Base-by-base conservation (phyloP, 306 rosid genomes). In the Inga laurina region DNA sequence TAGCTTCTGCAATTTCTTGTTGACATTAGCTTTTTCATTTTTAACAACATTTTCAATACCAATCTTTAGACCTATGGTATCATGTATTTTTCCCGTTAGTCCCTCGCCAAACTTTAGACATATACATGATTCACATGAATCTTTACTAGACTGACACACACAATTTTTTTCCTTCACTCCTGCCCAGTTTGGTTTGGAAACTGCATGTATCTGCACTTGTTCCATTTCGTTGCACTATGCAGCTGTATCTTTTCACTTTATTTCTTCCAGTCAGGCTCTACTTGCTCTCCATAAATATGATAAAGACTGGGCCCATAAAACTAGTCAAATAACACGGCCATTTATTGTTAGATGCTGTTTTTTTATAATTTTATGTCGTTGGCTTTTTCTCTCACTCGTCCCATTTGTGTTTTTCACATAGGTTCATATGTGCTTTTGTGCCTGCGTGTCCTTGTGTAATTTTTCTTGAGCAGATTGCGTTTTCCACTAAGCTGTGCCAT, bases 401-500 rank as follows among this genome's bases (percentile, higher is more conserved):
- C 5, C 62, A 52, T 7, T 1, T 43, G 46, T 76, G 76, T 61
- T 78, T 78, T 77, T 27, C 48, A 16, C 12, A 24, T 24, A 77
- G 67, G 27, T 43, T 30, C 27, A 80, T 11, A 27, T 73, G 22
- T 2, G 22, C 39, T 72, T 10, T 51, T 49, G 79, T 59, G 56
- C 44, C 56, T 64, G 18, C 48, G 4, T 75, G 71, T 82, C 37
- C 37, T 41, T 18, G 7, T 51, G 43, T 39, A 69, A 39, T 69
- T 79, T 79, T 16, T 57, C 82, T 79, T 24, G 6, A 54, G 77
- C 69, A 37, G 44, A 52, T 30, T 72, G 44, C 34, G 16, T 43
- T 57, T 71, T 51, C 72, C 72, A 16, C 22, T 45, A 2, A 48
- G 73, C 67, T 54, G 27, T 45, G 54, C 15, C 8, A 56, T 27